Evolutionary conservation across 2,329 filamentous ascomycete species (phyloP).

Genomic region (Pseudocercospora musae): DNA sequence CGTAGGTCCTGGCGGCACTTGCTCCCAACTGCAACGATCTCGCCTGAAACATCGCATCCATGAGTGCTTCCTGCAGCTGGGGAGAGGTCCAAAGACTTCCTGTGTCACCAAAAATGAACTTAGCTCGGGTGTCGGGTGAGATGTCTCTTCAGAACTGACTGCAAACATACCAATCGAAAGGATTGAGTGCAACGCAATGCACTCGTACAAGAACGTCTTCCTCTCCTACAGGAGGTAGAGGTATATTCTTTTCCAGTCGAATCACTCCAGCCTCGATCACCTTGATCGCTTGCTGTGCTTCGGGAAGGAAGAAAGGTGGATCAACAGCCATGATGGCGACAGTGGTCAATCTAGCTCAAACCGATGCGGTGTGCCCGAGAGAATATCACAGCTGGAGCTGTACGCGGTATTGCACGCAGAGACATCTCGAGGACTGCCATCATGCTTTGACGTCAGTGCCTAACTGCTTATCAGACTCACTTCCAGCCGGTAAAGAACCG

Average conservation of each 20-base stretch:
- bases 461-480: background rate
- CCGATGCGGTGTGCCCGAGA: background rate
- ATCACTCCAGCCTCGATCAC: slow-evolving; percentile 13
- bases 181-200: slow-evolving; percentile 20
- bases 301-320: slow-evolving; percentile 5
- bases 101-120: background rate
- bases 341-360: background rate
- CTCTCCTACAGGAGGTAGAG: slow-evolving; percentile 11
- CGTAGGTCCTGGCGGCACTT: slow-evolving; percentile 8
- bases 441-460: slow-evolving; percentile 1
- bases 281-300: slow-evolving; percentile 18
- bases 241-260: slow-evolving; percentile 12
- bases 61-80: slow-evolving; percentile 19
- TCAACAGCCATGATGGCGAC: slow-evolving; percentile 11
- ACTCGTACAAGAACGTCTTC: slow-evolving; percentile 21
- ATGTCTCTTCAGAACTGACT: background rate
- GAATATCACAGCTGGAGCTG: background rate
- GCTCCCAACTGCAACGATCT: slow-evolving; percentile 17
- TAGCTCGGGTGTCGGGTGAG: background rate
- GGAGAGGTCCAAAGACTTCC: slow-evolving; percentile 22
- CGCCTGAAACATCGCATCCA: slow-evolving; percentile 21
- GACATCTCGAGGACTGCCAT: background rate
- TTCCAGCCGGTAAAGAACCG: background rate
- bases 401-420: background rate
- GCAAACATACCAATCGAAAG: slow-evolving; percentile 19